Evolutionary conservation across 805 yeast genomes (phyloP), one percentile per base, ranked within the genome.

Genomic region (Lachancea thermotolerans): DNA sequence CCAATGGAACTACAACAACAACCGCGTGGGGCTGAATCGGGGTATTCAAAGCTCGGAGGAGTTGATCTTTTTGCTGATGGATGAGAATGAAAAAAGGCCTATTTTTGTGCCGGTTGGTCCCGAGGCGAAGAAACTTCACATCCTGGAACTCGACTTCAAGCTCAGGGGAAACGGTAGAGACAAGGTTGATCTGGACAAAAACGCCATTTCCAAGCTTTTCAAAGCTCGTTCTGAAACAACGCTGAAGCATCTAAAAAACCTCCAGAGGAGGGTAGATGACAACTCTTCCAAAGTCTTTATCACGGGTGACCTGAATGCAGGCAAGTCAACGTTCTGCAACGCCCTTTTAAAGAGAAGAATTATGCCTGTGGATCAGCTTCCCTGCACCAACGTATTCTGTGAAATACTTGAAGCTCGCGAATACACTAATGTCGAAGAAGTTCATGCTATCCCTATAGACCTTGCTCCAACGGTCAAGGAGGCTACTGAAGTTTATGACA

Each of bases 261-360:
- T 95, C 49, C 79, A 81, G 51, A 93, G 82, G 41, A 75, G 99
- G 54, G 82, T 93, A 12, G 93, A 84, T 52, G 96, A 95, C 56
- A 87, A 93, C 0, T 77, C 91, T 0, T 90, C 98, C 2, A 91
- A 91, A 56, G 97, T 93, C 1, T 81, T 93, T 49, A 90, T 93
- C 33, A 95, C 99, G 2, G 99, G 99, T 42, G 99, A 93, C 63
- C 74, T 93, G 53, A 93, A 93, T 60, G 85, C 99, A 0, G 99
- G 99, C 2, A 93, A 93, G 59, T 88, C 97, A 1, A 85, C 96
- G 1, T 88, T 93, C 56, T 93, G 99, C 65, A 93, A 93, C 60
- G 91, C 96, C 1, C 69, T 93, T 35, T 67, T 93, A 48, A 73
- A 90, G 53, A 74, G 93, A 42, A 77, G 79, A 41, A 66, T 93